phyloP scores from a whole-genome alignment of 177 flowering plant species.

The Vitis hybrid region DNA sequence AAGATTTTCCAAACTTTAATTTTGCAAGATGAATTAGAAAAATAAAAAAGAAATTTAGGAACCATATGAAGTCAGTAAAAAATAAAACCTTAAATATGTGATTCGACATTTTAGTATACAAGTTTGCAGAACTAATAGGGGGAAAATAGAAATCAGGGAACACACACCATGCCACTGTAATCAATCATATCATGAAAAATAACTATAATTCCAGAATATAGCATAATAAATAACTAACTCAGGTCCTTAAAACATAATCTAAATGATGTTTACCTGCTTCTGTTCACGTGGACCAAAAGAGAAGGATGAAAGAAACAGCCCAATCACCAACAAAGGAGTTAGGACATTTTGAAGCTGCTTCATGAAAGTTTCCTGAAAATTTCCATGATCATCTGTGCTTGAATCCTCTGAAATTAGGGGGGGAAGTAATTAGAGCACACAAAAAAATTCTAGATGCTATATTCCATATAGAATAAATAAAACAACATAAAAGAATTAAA shows the following conservation, averaged over 20 bases:
- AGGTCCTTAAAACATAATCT: background rate
- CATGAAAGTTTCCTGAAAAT: conserved; percentile 50
- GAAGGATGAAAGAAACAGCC: conserved; percentile 50
- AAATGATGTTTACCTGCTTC: conserved; percentile 48
- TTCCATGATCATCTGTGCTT: conserved; percentile 50
- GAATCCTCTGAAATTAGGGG: conserved; percentile 48
- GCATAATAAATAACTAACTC: background rate
- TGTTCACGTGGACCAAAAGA: conserved; percentile 57
- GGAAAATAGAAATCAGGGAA: no score
- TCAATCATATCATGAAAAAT: no score
- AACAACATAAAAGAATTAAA: no score
- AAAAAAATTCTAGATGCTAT: background rate
- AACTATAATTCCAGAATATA: background rate
- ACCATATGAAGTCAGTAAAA: no score
- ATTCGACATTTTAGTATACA: no score
- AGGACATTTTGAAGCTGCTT: conserved; percentile 50
- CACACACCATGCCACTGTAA: no score
- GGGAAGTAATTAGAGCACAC: background rate
- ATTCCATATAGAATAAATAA: background rate
- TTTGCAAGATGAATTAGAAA: no score
- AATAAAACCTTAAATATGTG: no score
- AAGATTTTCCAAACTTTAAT: no score
- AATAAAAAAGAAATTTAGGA: no score
- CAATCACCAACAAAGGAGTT: conserved; percentile 53
- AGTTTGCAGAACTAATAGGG: no score